Evolutionary conservation across 768 basidiomycete species (phyloP), one percentile per base, ranked within the genome.

Genomic region (Fibroporia radiculosa): DNA sequence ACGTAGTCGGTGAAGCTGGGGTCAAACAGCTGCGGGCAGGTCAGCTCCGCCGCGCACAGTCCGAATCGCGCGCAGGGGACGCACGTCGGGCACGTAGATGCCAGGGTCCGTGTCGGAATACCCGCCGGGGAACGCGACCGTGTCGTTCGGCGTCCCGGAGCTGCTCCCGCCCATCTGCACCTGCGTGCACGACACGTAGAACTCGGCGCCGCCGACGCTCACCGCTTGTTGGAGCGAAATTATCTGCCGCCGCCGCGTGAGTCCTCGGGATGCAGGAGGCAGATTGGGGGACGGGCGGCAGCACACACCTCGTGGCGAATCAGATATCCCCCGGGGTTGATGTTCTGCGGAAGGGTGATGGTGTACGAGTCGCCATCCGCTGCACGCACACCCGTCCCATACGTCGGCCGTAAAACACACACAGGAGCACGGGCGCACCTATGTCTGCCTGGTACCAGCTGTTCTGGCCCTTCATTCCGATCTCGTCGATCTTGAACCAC

Each of bases 81-180:
- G 42, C 53, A 73, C 74, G 32, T 64, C 57, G n/a, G 72, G 69
- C 48, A 70, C 78, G 51, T 73, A 77, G 61, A 89, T 84, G 40
- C 86, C 88, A 1, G 85, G 78, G 55, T 89, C 84, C 37, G 51
- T 66, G 57, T 84, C 83, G 27, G 57, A 70, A 68, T 91, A 91
- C 10, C 75, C 85, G 18, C 86, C 87, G 1, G 87, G 87, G 49
- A 90, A 71, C 24, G 65, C 69, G 27, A 83, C 83, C 6, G 51
- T 55, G 11, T 51, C 37, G 26, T 78, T 72, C 33, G 81, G 78
- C 48, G 56, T 62, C 3, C 82, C 79, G 1, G 49, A 58, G 35
- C 73, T 72, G 40, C 62, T 72, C 7, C 86, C 85, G 2, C 72
- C 66, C 26, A 89, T 61, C 34, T 48, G 42, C 46, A 67, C n/a